These are phyloP conservation scores for Aspergillus ellipticus DNA, from an alignment of 495 filamentous ascomycete genomes.

Conservation along the genomic window DNA sequence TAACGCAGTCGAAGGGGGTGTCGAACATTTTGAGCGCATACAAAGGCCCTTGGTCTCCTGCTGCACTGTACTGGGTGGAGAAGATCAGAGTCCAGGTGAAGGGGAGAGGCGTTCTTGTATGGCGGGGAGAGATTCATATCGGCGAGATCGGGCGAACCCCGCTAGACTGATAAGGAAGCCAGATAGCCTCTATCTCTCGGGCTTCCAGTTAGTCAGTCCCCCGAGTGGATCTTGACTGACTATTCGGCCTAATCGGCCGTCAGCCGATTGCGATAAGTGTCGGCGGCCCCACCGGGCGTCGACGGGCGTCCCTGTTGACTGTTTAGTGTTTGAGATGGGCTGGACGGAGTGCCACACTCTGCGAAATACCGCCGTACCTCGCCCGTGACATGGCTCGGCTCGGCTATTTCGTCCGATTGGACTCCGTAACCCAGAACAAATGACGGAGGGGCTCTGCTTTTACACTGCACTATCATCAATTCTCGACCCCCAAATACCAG, in stretches of 20 bases:
- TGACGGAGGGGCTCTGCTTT: background rate
- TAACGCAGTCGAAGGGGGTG: slow-evolving; percentile 6
- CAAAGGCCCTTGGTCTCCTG: background rate
- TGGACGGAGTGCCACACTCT: too few species aligned
- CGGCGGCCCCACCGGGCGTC: background rate
- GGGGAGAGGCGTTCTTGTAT: background rate
- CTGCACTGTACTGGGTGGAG: background rate
- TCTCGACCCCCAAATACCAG: too few species aligned
- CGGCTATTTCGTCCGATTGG: too few species aligned
- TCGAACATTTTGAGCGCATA: background rate
- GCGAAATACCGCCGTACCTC: too few species aligned
- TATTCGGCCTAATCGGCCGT: background rate
- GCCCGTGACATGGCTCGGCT: too few species aligned
- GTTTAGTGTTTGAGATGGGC: too few species aligned
- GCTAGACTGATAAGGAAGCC: background rate
- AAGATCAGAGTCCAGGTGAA: background rate
- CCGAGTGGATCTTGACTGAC: too few species aligned
- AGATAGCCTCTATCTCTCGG: background rate
- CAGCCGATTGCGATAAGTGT: background rate
- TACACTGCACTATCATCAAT: background rate
- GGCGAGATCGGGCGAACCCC: background rate
- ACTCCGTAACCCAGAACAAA: too few species aligned
- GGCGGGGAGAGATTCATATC: background rate
- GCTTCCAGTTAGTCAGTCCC: background rate
- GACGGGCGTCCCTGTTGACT: background rate